Evolutionary conservation across 352 stramenopile genomes (phyloP).

Genomic region (Thalassiosira hispida): DNA sequence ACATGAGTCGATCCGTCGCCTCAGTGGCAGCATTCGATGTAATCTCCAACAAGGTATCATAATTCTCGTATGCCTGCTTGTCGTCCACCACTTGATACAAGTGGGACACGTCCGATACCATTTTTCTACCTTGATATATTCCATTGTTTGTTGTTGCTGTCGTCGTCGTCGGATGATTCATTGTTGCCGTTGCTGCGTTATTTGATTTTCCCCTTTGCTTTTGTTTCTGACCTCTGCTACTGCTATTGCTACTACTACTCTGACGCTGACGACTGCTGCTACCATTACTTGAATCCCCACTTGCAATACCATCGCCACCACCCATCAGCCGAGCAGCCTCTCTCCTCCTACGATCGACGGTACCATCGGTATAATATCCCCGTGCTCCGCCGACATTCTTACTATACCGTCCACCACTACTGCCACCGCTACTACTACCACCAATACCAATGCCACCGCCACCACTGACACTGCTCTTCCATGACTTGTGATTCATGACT

Average conservation of each 20-base stretch:
- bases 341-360: not conserved
- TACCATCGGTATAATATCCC: constrained; percentile 12
- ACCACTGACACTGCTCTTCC: not conserved
- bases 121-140: constrained; percentile 47
- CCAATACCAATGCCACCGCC: not conserved
- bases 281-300: not conserved
- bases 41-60: constrained; percentile 39
- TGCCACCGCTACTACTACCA: too few relatives aligned
- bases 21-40: not conserved
- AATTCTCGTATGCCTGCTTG: constrained; percentile 45
- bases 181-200: not conserved
- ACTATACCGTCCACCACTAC: not conserved
- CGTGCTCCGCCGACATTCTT: constrained; percentile 2
- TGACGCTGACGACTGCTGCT: not conserved
- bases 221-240: not conserved
- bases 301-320: not conserved
- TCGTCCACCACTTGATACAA: constrained; percentile 60
- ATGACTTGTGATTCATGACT: constrained; percentile 1
- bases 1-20: not conserved
- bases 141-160: not conserved
- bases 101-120: constrained; percentile 48
- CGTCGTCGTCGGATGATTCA: not conserved
- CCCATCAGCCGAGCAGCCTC: too few relatives aligned
- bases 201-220: not conserved
- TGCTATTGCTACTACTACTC: not conserved